These are phyloP conservation scores for Cyclotella distinguenda DNA, from an alignment of 108 stramenopile genomes.

Conservation along the genomic window DNA sequence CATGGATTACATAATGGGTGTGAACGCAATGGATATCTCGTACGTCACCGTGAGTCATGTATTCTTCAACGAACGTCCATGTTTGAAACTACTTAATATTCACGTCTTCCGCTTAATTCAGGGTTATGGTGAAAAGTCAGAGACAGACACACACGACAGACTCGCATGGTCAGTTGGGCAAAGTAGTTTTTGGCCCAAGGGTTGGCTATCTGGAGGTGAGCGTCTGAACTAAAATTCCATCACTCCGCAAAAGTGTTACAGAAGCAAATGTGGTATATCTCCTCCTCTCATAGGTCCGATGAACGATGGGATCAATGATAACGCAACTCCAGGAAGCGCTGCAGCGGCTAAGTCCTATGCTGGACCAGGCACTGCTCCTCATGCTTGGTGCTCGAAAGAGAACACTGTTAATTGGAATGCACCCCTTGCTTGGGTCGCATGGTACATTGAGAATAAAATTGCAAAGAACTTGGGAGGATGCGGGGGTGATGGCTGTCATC, in stretches of 20 bases:
- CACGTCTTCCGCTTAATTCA: background rate
- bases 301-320: conserved; percentile 29
- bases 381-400: conserved; percentile 30
- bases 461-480: conserved; percentile 22
- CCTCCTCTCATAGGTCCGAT: too few relatives aligned
- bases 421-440: conserved; percentile 27
- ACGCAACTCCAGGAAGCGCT: conserved; percentile 10
- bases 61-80: background rate
- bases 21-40: conserved; percentile 26
- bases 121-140: conserved; percentile 30
- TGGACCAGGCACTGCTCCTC: conserved; percentile 31
- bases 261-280: too few relatives aligned
- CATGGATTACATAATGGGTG: conserved; percentile 35
- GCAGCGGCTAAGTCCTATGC: conserved; percentile 38
- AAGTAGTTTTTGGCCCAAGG: conserved; percentile 27
- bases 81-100: too few relatives aligned
- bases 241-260: too few relatives aligned
- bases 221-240: too few relatives aligned
- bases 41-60: conserved; percentile 17
- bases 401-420: conserved; percentile 41
- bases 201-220: conserved; percentile 34
- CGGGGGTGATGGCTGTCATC: conserved; percentile 8
- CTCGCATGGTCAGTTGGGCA: conserved; percentile 33
- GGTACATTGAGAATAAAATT: conserved; percentile 33
- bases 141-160: conserved; percentile 34